phyloP scores from a whole-genome alignment of 208 protist species.

The Leishmania aethiopica region DNA sequence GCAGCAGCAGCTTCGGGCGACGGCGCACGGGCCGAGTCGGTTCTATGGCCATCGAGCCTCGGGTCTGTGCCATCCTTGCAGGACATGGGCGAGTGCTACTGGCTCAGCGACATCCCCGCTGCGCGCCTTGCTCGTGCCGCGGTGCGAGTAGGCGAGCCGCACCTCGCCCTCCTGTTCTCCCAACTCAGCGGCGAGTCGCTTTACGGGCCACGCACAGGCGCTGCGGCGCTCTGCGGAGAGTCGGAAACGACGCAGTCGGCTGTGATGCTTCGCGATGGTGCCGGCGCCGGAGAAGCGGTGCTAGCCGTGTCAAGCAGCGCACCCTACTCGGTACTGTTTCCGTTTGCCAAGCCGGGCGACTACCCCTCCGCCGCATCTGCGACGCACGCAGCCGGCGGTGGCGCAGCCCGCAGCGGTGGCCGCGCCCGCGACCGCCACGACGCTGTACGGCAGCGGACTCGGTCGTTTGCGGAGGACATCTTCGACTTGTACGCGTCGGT shows the following conservation, averaged over 20 bases:
- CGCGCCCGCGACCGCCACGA: slow-evolving; percentile 30
- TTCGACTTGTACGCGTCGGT: slow-evolving; percentile 25
- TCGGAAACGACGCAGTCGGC: slow-evolving; percentile 20
- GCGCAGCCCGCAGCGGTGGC: slow-evolving; percentile 1
- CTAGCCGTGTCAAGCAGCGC: slow-evolving; percentile 2
- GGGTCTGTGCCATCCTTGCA: slow-evolving; percentile 42
- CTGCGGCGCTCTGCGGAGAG: slow-evolving; percentile 20
- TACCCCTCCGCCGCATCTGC: neutral
- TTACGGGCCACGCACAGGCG: slow-evolving; percentile 44
- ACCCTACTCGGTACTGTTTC: slow-evolving; percentile 61
- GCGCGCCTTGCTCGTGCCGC: slow-evolving; percentile 50
- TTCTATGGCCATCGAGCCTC: slow-evolving; percentile 18
- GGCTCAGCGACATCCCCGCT: slow-evolving; percentile 65
- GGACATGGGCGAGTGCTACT: slow-evolving; percentile 62
- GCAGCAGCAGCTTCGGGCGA: neutral
- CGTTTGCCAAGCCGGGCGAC: slow-evolving; percentile 24
- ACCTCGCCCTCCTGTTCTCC: slow-evolving; percentile 54
- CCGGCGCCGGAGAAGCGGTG: neutral
- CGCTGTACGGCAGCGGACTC: slow-evolving; percentile 17
- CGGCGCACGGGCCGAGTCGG: neutral
- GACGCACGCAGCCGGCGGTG: neutral
- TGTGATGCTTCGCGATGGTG: slow-evolving; percentile 12
- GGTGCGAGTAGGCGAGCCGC: slow-evolving; percentile 36
- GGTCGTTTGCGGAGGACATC: slow-evolving; percentile 9
- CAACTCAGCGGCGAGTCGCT: slow-evolving; percentile 70